A percentile compares a stretch with the other conserved stretches of the same genome.
These are phyloP conservation scores for Trichoderma harzianum DNA, from an alignment of 2,329 filamentous ascomycete species.

Conservation along the genomic window DNA sequence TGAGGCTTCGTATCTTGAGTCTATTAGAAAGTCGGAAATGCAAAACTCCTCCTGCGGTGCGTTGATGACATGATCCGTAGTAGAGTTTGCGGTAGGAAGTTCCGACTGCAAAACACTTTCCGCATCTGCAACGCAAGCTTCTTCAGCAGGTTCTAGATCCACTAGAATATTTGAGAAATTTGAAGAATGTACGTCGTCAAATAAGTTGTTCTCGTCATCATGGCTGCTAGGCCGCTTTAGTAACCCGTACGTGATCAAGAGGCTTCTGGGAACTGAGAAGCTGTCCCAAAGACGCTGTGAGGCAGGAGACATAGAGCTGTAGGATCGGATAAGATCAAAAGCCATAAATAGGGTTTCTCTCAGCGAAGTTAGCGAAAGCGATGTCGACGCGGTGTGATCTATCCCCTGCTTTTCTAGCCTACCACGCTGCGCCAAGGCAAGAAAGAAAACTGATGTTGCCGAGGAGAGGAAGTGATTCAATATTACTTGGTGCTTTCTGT, in stretches of 20 bases:
- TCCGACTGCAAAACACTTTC: background rate
- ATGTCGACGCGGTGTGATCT: background rate
- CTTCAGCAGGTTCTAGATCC: background rate
- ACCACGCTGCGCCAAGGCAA: background rate
- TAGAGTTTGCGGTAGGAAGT: background rate
- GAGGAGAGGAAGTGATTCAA: background rate
- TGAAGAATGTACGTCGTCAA: background rate
- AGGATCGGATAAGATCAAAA: background rate
- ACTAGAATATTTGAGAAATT: background rate
- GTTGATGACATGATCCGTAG: background rate
- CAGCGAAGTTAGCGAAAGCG: background rate
- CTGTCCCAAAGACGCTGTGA: background rate
- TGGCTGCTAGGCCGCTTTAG: background rate
- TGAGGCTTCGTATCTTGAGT: background rate
- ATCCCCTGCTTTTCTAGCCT: background rate
- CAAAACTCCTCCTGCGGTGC: background rate
- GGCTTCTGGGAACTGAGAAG: background rate
- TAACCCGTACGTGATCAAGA: background rate
- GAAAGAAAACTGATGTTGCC: background rate
- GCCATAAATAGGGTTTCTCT: background rate
- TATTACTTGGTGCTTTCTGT: background rate
- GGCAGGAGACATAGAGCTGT: background rate
- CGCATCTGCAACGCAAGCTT: background rate
- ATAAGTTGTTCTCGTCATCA: background rate
- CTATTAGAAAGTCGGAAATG: background rate